Evolutionary conservation across 2,329 filamentous ascomycete species (phyloP), one percentile per base, ranked within the genome.

Genomic region (Fonsecaea monophora): DNA sequence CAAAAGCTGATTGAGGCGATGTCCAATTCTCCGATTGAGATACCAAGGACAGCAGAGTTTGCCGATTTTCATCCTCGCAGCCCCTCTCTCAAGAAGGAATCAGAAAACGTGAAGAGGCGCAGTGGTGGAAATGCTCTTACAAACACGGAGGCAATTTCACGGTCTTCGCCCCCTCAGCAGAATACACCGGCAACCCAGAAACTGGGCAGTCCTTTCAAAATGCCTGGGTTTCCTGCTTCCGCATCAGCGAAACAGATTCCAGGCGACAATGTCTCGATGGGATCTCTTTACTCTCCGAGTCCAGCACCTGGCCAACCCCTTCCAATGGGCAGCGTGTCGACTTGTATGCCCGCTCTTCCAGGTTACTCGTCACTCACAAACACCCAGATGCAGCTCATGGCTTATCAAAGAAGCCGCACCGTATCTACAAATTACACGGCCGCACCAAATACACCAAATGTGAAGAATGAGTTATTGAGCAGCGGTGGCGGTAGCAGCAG

Each of bases 201-300:
- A 21, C 57, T 60, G 15, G 57, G 57, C 2, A 60, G 57, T 37
- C 57, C 53, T 18, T 56, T 57, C 53, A 32, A 37, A 25, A 32
- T 21, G 38, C 56, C 34, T 25, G 18, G 18, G 21, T 38, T 45
- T 42, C 57, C 30, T n/a, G 21, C 32, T 21, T 40, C 37, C 37
- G 6, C 53, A 53, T 21, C 42, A 37, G 42, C 53, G 6, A 64
- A 13, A 48, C 13, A 38, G 32, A 42, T 45, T 40, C 35, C 61
- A 4, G 25, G 18, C 32, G 21, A 15, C 25, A 7, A 50, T 34
- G 9, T 21, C 34, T 25, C 56, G 53, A 59, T 59, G 30, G 55
- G 35, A 35, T 2, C 53, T 55, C 38, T 65, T 38, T 12, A 42
- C 48, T 50, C 57, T 2, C 40, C 57, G 5, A 13, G 32, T 18